Evolutionary conservation across 306 rosid species (phyloP), one percentile per base, ranked within the genome.

Genomic region (Fragaria nilgerrensis): DNA sequence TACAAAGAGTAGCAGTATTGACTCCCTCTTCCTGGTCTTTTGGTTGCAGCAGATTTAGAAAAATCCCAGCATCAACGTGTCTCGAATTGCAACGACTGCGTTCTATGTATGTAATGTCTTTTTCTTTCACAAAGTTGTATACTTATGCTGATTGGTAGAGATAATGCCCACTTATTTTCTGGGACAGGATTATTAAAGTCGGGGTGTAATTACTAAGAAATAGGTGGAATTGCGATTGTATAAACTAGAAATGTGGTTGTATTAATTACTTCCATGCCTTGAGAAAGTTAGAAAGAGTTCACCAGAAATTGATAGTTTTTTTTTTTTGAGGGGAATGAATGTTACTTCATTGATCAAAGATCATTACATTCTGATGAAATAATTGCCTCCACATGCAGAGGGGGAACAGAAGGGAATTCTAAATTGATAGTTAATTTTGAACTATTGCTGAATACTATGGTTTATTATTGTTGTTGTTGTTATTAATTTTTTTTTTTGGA

Each of bases 31-130:
- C 66, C 50, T 62, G 72, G 66, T 72, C 22, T 79, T 78, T 55
- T 49, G 80, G 73, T 74, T 85, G 85, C 78, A 77, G 84, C 97
- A 88, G 99, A 95, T 89, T 79, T 89, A 77, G 97, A 95, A 87
- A 95, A 89, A 76, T 92, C 99, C 36, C 99, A 95, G 69, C 97
- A 92, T 87, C 99, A 92, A 79, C 99, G 97, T 64, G 97, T 95
- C 36, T 88, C 92, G 97, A 92, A 80, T 84, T 95, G 90, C 97
- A 91, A 78, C 89, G 93, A 75, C 96, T 95, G 61, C 94, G 94
- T 73, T 92, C 97, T 36, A 85, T 95, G 99, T 95, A 88, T 68
- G 89, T 78, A 67, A 77, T 79, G n/a, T 65, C 17, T 12, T 64
- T 61, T 62, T 32, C 16, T 48, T 13, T 43, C 15, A 50, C 7